A percentile compares a stretch with the other conserved stretches of the same genome.
Conservation (phyloP, 768 basidiomycete species). For the Suillus brevipes region DNA sequence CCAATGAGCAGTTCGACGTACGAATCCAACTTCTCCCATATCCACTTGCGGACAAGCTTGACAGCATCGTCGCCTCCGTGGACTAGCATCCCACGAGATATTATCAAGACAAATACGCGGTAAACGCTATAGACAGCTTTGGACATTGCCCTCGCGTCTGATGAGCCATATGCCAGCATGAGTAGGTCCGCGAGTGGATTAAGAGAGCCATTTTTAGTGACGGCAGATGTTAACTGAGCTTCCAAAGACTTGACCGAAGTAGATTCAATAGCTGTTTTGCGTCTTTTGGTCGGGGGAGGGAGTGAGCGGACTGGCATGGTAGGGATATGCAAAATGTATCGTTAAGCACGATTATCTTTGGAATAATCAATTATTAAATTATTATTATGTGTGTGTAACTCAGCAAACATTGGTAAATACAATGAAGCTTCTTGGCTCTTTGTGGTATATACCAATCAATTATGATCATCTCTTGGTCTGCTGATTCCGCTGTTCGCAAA, state of each 20-base stretch:
- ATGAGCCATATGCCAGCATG: conserved; percentile 47
- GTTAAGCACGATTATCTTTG: not conserved
- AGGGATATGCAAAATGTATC: not conserved
- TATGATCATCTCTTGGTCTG: not conserved
- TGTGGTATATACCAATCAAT: not conserved
- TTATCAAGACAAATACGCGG: conserved; percentile 67
- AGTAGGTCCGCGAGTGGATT: conserved; percentile 80
- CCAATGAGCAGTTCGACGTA: conserved; percentile 71
- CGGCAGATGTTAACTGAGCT: conserved; percentile 51
- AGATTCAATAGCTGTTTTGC: conserved; percentile 37
- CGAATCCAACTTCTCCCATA: conserved; percentile 69
- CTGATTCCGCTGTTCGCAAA: not conserved
- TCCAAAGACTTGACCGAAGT: conserved; percentile 50
- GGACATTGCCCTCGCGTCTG: conserved; percentile 57
- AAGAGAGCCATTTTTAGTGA: conserved; percentile 58
- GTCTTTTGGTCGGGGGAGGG: conserved; percentile 53
- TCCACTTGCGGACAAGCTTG: conserved; percentile 70
- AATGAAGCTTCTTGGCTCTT: not conserved
- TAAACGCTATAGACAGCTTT: conserved; percentile 85
- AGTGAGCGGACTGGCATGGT: conserved; percentile 43
- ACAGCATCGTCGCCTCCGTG: conserved; percentile 52
- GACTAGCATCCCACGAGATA: conserved; percentile 58
- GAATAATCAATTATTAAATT: not conserved
- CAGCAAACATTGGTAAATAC: not conserved
- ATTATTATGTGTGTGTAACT: not conserved